These are phyloP conservation scores for Cryptosporidium ryanae DNA, from an alignment of 169 alveolate genomes.

Conservation along the genomic window DNA sequence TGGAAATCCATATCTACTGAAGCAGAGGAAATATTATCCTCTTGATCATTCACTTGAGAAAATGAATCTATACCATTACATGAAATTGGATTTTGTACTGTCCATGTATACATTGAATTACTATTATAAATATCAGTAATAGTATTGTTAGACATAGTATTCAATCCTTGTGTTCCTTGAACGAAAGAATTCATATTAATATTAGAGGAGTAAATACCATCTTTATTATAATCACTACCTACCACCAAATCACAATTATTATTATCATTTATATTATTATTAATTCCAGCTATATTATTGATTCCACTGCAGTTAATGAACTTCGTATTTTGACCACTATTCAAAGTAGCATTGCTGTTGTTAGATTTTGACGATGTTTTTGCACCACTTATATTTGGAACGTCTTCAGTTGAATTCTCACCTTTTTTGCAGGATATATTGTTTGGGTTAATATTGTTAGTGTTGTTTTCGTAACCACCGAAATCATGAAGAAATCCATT, in stretches of 20 bases:
- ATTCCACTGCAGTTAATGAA: not conserved
- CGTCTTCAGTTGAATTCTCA: constrained; percentile 4
- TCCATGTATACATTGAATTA: constrained; percentile 73
- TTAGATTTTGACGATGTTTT: constrained; percentile 6
- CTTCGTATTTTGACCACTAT: constrained; percentile 13
- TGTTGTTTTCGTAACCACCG: constrained; percentile 22
- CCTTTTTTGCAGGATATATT: constrained; percentile 15
- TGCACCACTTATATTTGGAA: constrained; percentile 13
- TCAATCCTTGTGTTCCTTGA: not conserved
- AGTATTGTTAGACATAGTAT: constrained; percentile 11
- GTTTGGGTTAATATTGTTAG: constrained; percentile 7
- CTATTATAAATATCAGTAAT: constrained; percentile 57
- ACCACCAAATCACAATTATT: constrained; percentile 14
- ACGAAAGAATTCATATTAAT: constrained; percentile 32
- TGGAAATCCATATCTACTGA: constrained; percentile 69
- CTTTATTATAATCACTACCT: constrained; percentile 24
- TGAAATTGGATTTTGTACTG: constrained; percentile 56
- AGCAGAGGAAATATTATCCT: not conserved
- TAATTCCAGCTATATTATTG: constrained; percentile 1
- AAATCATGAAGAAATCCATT: constrained; percentile 70
- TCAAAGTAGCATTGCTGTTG: not conserved
- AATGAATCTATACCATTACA: constrained; percentile 44
- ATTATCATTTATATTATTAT: constrained; percentile 5
- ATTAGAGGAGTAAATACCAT: constrained; percentile 14
- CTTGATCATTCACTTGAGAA: constrained; percentile 36